These are phyloP conservation scores for Solanum verrucosum DNA, from an alignment of 257 asterid genomes.

Conservation along the genomic window DNA sequence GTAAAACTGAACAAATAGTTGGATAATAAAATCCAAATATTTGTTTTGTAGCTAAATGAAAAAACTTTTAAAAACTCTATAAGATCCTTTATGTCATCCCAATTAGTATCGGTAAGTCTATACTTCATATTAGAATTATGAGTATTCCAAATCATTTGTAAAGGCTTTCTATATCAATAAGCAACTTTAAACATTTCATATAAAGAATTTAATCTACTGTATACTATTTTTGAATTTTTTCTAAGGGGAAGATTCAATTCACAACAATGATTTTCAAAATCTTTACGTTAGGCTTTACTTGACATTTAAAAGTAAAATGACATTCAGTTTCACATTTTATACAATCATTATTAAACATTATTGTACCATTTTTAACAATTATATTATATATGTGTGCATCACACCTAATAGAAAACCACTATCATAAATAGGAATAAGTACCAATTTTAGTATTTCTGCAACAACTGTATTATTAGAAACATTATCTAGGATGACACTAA, in stretches of 20 bases:
- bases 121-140: background rate
- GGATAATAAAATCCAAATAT: background rate
- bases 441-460: background rate
- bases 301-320: background rate
- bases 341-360: background rate
- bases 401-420: background rate
- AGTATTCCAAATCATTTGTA: background rate
- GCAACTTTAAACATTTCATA: background rate
- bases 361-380: background rate
- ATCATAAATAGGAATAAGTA: too few species aligned
- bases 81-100: background rate
- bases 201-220: background rate
- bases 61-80: background rate
- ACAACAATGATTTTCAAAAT: background rate
- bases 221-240: background rate
- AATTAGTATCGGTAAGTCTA: background rate
- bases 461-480: background rate
- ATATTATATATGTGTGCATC: background rate
- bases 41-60: background rate
- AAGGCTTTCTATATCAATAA: background rate
- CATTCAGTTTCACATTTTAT: background rate
- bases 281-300: background rate
- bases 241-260: background rate
- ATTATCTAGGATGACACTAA: background rate
- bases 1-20: background rate